Base-by-base conservation (phyloP, 441 rosid genomes). In the Corymbia citriodora region DNA sequence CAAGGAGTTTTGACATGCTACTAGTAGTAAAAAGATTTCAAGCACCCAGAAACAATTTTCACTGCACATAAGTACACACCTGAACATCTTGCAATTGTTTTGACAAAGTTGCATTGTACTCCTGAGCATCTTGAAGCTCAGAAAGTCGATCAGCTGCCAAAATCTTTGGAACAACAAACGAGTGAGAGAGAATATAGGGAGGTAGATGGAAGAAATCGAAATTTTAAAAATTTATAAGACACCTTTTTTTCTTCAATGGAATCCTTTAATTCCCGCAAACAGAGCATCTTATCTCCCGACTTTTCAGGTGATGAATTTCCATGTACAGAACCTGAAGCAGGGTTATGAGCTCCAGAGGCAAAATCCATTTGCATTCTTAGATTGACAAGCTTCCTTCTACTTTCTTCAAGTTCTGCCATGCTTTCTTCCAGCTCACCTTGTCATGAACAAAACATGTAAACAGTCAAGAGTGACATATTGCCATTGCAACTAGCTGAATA, bases 361-460 rank as follows among this genome's bases (percentile, higher is more conserved):
- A 94, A 95, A 93, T 96, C 99, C 94, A 96, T 98, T 91, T 97
- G 98, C 99, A 97, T 97, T 92, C 92, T 96, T 92, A 96, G 92
- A 93, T 91, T 94, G 89, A 98, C 94, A 92, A 97, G 91, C 92
- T 97, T 98, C 94, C 99, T 95, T 95, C 98, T 95, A 92, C 96
- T 96, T 90, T 96, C 99, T 94, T 98, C 99, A 81, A 97, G 99
- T 93, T 97, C 98, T 87, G 95, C 94, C 96, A 95, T 95, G 92
- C 90, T 93, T 94, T 97, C 99, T 92, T 97, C 99, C 92, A 98
- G 90, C 93, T 97, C 97, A 92, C 98, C 99, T 98, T 91, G 93
- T 81, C 68, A 91, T 61, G 87, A 91, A 91, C 79, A 91, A 82
- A 92, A 59, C 29, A 89, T 45, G 87, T 40, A 87, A 81, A 92